Conservation (phyloP, 768 basidiomycete species). For the Naganishia randhawae region DNA sequence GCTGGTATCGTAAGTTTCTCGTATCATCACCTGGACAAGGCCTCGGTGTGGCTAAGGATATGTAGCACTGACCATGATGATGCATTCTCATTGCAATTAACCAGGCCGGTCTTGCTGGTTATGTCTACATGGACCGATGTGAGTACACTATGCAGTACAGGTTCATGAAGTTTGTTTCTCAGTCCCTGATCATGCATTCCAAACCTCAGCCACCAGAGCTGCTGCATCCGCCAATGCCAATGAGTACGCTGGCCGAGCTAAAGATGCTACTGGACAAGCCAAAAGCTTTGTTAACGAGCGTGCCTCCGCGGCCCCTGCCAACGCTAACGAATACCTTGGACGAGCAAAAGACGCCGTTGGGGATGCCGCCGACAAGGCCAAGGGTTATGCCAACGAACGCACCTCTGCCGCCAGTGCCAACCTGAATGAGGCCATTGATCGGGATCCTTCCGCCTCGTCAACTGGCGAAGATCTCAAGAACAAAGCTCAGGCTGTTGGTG, state of each 20-base stretch:
- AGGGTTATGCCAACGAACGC: conserved; percentile 39
- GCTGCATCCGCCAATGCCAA: conserved; percentile 30
- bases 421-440: conserved; percentile 27
- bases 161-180: background rate
- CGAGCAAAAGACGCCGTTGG: conserved; percentile 29
- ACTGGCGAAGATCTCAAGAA: conserved; percentile 15
- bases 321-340: conserved; percentile 23
- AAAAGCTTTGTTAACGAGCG: conserved; percentile 13
- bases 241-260: conserved; percentile 24
- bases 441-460: conserved; percentile 16
- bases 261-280: conserved; percentile 22
- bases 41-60: background rate
- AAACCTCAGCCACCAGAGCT: conserved; percentile 39
- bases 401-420: conserved; percentile 26
- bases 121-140: conserved; percentile 54
- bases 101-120: conserved; percentile 52
- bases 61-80: background rate
- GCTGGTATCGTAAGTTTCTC: conserved; percentile 35
- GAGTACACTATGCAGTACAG: no score
- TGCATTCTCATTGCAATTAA: background rate
- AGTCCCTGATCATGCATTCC: background rate
- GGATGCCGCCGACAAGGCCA: conserved; percentile 64
- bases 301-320: conserved; percentile 22
- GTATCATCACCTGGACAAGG: background rate
- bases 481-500: conserved; percentile 26